phyloP scores from a whole-genome alignment of 169 alveolate genomes.

The Plasmodium chabaudi region DNA sequence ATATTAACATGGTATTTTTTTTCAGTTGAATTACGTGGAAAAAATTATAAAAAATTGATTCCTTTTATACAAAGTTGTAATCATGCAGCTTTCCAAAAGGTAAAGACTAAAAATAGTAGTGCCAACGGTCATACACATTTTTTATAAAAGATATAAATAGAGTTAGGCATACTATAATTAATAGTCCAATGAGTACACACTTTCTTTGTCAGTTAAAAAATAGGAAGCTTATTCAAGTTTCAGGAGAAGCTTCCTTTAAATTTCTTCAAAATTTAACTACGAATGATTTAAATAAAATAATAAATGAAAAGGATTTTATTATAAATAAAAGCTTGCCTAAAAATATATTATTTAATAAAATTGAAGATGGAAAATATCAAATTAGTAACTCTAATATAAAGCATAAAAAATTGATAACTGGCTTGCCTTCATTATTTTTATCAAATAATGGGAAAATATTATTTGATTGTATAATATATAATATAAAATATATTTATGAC shows the following conservation, averaged over 20 bases:
- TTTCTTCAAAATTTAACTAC: constrained; percentile 84
- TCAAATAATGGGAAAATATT: constrained; percentile 81
- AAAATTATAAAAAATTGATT: too few relatives aligned
- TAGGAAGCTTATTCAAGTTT: constrained; percentile 76
- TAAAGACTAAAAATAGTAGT: too few relatives aligned
- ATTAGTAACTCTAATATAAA: constrained; percentile 14
- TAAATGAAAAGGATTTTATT: constrained; percentile 26
- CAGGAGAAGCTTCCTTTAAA: constrained; percentile 80
- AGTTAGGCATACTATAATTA: background rate
- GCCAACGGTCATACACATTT: too few relatives aligned
- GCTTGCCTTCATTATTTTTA: constrained; percentile 77
- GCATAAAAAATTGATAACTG: constrained; percentile 23
- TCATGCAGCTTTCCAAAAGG: too few relatives aligned
- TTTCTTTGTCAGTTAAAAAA: constrained; percentile 66
- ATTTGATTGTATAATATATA: constrained; percentile 79
- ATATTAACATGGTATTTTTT: too few relatives aligned
- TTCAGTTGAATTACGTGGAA: too few relatives aligned
- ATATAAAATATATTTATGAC: constrained; percentile 41
- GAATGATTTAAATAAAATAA: constrained; percentile 76
- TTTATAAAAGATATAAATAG: background rate
- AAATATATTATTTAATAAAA: constrained; percentile 26
- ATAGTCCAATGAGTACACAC: constrained; percentile 53
- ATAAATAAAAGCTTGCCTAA: constrained; percentile 37
- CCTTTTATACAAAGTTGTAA: too few relatives aligned
- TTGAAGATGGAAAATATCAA: constrained; percentile 19